These are phyloP conservation scores for Stephania cephalantha DNA, from an alignment of 164 flowering plant genomes.

Conservation along the genomic window DNA sequence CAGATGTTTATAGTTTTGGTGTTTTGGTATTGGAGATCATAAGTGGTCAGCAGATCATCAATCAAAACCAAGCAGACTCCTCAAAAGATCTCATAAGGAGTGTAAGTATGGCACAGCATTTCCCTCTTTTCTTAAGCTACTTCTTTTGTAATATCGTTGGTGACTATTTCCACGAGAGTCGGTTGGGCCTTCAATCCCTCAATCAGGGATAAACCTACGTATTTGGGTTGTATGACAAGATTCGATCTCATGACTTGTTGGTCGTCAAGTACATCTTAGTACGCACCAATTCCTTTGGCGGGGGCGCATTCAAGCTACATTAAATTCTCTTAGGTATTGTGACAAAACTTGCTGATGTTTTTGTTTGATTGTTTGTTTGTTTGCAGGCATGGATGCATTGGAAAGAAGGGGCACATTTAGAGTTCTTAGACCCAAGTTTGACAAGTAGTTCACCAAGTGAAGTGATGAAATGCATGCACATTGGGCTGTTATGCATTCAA, in stretches of 20 bases:
- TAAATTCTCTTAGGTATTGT: background rate
- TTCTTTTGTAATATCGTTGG: too few species aligned
- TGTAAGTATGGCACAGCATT: slow-evolving; percentile 10
- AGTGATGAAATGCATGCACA: slow-evolving; percentile 37
- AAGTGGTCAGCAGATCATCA: slow-evolving; percentile 17
- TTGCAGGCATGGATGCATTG: slow-evolving; percentile 39
- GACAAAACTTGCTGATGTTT: slow-evolving; percentile 12
- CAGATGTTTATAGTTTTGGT: slow-evolving; percentile 30
- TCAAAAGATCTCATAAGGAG: slow-evolving; percentile 5
- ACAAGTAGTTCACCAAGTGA: slow-evolving; percentile 12
- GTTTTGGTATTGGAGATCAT: slow-evolving; percentile 24
- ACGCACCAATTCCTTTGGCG: too few species aligned
- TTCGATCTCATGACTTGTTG: too few species aligned
- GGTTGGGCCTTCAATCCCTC: too few species aligned
- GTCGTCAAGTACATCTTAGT: too few species aligned
- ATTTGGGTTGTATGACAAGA: too few species aligned
- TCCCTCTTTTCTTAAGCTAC: too few species aligned
- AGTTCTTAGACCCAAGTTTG: slow-evolving; percentile 23
- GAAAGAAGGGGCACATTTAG: slow-evolving; percentile 22
- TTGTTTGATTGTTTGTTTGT: background rate
- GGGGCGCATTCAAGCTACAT: too few species aligned
- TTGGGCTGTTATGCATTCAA: slow-evolving; percentile 42
- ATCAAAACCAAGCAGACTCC: background rate
- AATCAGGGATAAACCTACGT: too few species aligned
- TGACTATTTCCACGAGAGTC: too few species aligned